Evolutionary conservation across 257 asterid genomes (phyloP), one percentile per base, ranked within the genome.

Genomic region (Petrea volubilis): DNA sequence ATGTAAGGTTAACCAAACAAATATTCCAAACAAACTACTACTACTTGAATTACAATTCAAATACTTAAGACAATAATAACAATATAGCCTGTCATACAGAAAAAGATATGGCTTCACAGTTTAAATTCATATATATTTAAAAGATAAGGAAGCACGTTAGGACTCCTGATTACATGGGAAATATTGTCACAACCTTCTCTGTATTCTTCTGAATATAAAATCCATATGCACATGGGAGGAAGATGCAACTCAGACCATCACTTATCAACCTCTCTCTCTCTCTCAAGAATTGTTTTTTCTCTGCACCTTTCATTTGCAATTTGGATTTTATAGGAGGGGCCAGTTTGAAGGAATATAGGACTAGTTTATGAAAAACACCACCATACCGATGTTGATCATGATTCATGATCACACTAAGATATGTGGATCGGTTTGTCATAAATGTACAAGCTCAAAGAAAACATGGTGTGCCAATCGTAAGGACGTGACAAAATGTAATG

Each of bases 161-260:
- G 34, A 61, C 46, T 63, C 79, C 86, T 75, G 76, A 74, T 73
- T 67, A 73, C 73, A 76, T 50, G 84, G 86, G 64, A 70, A 75
- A 28, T 64, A 61, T 76, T 73, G 87, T 80, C 84, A 70, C 52
- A 38, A 79, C 41, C 20, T 60, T 36, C 73, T 68, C 65, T 72
- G 82, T 77, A 17, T 77, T 76, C 68, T 80, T 67, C 49, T 74
- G 67, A 78, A 29, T 76, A 77, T 76, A 74, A 71, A 85, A 60
- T 29, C 67, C 64, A 61, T 56, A 50, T 3, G 88, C 85, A 86
- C 89, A 86, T 86, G 91, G 87, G 74, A 74, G 79, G 82, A 81
- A 72, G 80, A 77, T 83, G 74, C 77, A 72, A 60, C 44, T 74
- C 72, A 60, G 60, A 77, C 43, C 78, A 72, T 82, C 75, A 75